phyloP scores from a whole-genome alignment of 202 grass and related monocot genomes.

The Alloteropsis angusta region DNA sequence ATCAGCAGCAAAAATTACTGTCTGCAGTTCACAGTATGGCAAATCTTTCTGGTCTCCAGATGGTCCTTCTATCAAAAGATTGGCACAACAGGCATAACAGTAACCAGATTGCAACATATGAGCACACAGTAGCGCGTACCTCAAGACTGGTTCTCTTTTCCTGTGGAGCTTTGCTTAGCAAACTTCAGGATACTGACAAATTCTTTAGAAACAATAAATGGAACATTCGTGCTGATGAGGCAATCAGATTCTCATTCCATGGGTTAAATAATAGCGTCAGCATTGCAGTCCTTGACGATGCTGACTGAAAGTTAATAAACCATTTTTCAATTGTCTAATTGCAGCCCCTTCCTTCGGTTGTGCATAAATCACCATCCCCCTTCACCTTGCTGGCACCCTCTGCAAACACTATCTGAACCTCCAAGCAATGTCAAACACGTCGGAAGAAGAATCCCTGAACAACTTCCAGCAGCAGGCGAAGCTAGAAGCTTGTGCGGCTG shows the following conservation, averaged over 20 bases:
- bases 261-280: background rate
- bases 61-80: background rate
- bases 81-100: background rate
- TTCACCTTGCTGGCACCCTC: conserved; percentile 18
- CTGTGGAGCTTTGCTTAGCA: background rate
- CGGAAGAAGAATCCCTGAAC: conserved; percentile 45
- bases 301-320: conserved; percentile 25
- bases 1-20: background rate
- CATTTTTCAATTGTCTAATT: conserved; percentile 14
- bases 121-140: background rate
- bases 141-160: background rate
- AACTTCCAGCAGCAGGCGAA: conserved; percentile 43
- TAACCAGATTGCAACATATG: background rate
- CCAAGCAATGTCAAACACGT: conserved; percentile 47
- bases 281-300: conserved; percentile 42
- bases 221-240: conserved; percentile 24
- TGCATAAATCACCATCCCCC: conserved; percentile 38
- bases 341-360: conserved; percentile 1
- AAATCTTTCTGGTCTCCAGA: background rate
- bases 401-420: conserved; percentile 12
- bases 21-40: background rate
- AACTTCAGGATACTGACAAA: background rate
- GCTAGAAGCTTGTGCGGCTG: conserved; percentile 11
- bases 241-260: conserved; percentile 15
- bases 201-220: conserved; percentile 13